Evolutionary conservation across 305 asterid genomes (phyloP).

Genomic region (Withania somnifera): DNA sequence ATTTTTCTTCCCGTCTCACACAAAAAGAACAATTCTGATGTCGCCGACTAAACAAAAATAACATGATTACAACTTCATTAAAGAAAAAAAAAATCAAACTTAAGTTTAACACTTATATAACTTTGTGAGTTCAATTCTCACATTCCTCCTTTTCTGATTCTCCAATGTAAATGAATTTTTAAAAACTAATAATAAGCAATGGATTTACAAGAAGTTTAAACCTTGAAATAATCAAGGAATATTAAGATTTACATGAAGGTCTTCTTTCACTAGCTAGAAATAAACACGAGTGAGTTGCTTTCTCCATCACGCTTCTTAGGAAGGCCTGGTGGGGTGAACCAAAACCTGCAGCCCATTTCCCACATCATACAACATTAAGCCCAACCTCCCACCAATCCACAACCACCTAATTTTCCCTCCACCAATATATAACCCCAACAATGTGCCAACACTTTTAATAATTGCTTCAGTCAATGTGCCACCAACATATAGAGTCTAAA

Average conservation of each 20-base stretch:
- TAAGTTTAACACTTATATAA: no score
- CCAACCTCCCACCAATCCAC: conserved; percentile 58
- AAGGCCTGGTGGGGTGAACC: conserved; percentile 9
- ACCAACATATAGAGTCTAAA: conserved; percentile 38
- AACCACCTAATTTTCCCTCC: conserved; percentile 45
- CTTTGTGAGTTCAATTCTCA: background rate
- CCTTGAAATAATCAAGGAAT: background rate
- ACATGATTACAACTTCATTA: background rate
- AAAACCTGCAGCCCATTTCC: conserved; percentile 27
- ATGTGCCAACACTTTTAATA: conserved; percentile 24
- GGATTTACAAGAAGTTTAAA: no score
- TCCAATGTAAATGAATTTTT: background rate
- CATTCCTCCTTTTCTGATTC: background rate
- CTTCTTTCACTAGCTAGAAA: background rate
- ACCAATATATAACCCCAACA: conserved; percentile 34
- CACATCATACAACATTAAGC: conserved; percentile 45
- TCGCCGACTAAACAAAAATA: background rate
- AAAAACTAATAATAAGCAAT: no score
- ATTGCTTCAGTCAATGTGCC: conserved; percentile 36
- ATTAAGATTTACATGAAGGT: background rate
- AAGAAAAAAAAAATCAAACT: background rate
- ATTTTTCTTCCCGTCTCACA: no score
- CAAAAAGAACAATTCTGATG: background rate
- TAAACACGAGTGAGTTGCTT: background rate
- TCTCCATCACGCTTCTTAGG: background rate